Conservation (phyloP, 768 basidiomycete genomes). For the Xerocomellus dryophilus region DNA sequence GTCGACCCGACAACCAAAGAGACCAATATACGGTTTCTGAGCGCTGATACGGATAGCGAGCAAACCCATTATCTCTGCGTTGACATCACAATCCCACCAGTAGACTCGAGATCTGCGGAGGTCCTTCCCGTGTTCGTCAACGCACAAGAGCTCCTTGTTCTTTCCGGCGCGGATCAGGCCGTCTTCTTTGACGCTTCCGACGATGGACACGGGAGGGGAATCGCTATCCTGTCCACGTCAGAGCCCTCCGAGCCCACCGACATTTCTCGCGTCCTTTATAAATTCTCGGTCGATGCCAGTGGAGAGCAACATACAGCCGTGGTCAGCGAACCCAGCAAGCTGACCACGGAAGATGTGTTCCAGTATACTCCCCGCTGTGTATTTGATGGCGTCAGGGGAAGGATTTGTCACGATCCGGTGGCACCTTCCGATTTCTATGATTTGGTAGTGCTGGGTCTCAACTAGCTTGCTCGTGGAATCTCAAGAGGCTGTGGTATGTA, state of each 20-base stretch:
- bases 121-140: conserved; percentile 15
- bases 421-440: background rate
- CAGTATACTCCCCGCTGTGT: background rate
- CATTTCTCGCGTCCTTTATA: conserved; percentile 8
- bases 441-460: conserved; percentile 15
- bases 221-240: conserved; percentile 7
- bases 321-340: conserved; percentile 12
- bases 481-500: background rate
- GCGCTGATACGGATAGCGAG: background rate
- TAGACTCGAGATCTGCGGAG: background rate
- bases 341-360: conserved; percentile 7
- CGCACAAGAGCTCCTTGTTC: conserved; percentile 15
- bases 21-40: conserved; percentile 14
- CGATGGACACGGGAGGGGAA: conserved; percentile 18
- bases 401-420: conserved; percentile 12
- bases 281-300: conserved; percentile 21
- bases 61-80: conserved; percentile 13
- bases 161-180: conserved; percentile 5
- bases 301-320: conserved; percentile 9
- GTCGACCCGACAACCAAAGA: conserved; percentile 13
- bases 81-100: conserved; percentile 15
- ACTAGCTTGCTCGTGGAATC: background rate
- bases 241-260: background rate
- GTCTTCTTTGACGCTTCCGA: conserved; percentile 10
- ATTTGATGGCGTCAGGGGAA: conserved; percentile 22